Evolutionary conservation across 495 filamentous ascomycete genomes (phyloP).

Genomic region (Podospora fimiseda): DNA sequence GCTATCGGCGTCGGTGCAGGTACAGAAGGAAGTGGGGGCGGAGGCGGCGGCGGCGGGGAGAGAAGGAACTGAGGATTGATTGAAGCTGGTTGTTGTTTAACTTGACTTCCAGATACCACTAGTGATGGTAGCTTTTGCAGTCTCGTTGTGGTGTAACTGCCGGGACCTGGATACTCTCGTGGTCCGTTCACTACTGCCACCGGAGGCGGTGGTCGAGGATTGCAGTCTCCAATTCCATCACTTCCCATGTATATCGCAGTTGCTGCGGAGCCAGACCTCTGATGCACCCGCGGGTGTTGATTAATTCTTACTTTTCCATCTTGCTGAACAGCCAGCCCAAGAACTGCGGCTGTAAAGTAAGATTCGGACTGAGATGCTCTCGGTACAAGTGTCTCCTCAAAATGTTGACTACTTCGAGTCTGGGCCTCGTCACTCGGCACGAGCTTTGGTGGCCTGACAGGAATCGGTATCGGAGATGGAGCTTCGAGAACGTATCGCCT

Average conservation of each 20-base stretch:
- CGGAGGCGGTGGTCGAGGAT: too few species aligned
- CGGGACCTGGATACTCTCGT: too few species aligned
- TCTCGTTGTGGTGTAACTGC: too few species aligned
- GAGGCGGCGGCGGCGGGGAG: background rate
- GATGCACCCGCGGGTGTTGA: too few species aligned
- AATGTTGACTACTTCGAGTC: background rate
- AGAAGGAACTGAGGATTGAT: too few species aligned
- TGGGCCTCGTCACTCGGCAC: background rate
- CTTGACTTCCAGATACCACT: too few species aligned
- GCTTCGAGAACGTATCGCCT: conserved; percentile 5
- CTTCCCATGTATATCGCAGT: background rate
- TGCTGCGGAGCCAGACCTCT: background rate
- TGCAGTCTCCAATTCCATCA: too few species aligned
- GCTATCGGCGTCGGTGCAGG: background rate
- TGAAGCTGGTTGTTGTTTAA: too few species aligned
- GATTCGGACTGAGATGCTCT: background rate
- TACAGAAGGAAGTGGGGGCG: background rate
- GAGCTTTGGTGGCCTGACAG: background rate
- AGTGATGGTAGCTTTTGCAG: too few species aligned
- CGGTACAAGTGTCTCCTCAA: conserved; percentile 1
- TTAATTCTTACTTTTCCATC: background rate
- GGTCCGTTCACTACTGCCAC: too few species aligned
- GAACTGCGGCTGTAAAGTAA: background rate
- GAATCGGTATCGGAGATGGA: background rate
- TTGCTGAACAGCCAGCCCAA: background rate